Percentiles rank a stretch among this genome's conserved stretches.
These are phyloP conservation scores for Cynanchum wilfordii DNA, from an alignment of 257 asterid species.

Conservation along the genomic window DNA sequence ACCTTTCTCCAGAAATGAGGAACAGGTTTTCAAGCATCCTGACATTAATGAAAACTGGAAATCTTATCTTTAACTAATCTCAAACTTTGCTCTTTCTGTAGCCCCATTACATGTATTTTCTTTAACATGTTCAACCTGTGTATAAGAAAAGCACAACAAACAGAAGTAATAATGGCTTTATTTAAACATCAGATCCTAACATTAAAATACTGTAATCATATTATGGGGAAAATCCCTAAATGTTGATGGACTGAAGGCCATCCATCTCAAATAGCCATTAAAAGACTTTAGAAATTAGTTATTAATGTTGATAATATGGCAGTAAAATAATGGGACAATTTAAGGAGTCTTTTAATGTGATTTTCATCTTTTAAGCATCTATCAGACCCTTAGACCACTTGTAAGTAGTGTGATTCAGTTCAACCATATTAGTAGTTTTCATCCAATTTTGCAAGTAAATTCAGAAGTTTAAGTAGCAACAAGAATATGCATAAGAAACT, in stretches of 20 bases:
- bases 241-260: not conserved
- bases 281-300: constrained; percentile 11
- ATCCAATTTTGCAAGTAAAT: not conserved
- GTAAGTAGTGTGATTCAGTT: not conserved
- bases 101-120: no score
- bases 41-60: no score
- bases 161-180: no score
- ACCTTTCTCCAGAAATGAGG: no score
- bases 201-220: not conserved
- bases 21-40: no score
- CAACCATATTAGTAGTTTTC: not conserved
- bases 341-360: not conserved
- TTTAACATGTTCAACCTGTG: constrained; percentile 50
- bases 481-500: not conserved
- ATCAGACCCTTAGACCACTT: not conserved
- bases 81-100: no score
- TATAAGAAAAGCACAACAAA: not conserved
- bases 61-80: no score
- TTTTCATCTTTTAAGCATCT: not conserved
- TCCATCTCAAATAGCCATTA: constrained; percentile 44
- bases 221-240: not conserved
- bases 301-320: constrained; percentile 2
- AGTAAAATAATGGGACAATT: not conserved
- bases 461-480: not conserved
- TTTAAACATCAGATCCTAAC: not conserved